Conservation (phyloP, 768 basidiomycete genomes). For the Hericium rajendrae region DNA sequence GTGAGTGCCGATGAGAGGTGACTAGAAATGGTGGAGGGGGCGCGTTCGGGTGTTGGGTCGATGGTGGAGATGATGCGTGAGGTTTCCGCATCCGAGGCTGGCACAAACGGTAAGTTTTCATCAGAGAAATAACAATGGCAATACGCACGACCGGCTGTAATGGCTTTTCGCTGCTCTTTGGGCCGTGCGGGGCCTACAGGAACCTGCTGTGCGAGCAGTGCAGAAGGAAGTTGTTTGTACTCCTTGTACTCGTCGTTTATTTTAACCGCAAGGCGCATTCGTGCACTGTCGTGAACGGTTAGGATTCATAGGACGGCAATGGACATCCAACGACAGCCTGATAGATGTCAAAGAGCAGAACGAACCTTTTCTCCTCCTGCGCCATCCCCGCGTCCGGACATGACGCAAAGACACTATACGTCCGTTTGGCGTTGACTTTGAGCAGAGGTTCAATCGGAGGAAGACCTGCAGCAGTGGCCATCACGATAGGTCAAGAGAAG, state of each 20-base stretch:
- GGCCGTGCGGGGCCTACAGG: constrained; percentile 75
- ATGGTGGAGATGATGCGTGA: constrained; percentile 59
- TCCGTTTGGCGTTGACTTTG: constrained; percentile 57
- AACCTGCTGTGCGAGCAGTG: constrained; percentile 72
- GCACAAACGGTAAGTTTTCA: background rate
- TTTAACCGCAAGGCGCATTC: constrained; percentile 71
- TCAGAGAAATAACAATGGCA: background rate
- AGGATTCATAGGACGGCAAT: background rate
- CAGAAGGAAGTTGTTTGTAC: constrained; percentile 74
- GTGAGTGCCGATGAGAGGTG: constrained; percentile 84
- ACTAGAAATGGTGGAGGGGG: constrained; percentile 63
- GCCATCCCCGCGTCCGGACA: constrained; percentile 47
- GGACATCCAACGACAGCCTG: no score
- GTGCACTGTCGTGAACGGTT: constrained; percentile 34
- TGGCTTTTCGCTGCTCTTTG: constrained; percentile 50
- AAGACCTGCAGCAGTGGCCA: constrained; percentile 33
- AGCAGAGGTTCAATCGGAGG: constrained; percentile 62
- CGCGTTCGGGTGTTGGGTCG: constrained; percentile 59
- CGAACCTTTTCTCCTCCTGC: constrained; percentile 69
- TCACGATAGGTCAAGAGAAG: background rate
- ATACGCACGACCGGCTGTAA: constrained; percentile 59
- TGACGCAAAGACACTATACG: constrained; percentile 59
- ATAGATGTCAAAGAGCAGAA: background rate
- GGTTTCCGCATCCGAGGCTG: constrained; percentile 34
- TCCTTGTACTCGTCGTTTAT: constrained; percentile 86